Base-by-base conservation (phyloP, 495 filamentous ascomycete species). In the Daldinia bambusicola region DNA sequence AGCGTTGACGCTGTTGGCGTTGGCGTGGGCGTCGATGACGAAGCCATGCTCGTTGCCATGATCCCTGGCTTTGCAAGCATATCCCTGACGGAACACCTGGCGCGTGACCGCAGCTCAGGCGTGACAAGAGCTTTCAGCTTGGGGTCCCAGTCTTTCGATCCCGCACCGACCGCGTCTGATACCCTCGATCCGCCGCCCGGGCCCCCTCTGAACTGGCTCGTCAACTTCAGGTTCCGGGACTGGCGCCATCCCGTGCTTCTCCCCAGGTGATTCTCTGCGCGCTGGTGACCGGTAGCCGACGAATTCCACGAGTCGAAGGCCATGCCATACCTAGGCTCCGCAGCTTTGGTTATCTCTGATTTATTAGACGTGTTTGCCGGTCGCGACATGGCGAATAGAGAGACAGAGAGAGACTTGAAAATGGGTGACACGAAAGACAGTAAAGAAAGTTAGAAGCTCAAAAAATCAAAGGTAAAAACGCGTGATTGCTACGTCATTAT, bases 291-390 rank as follows among this genome's bases (percentile, higher is more conserved):
- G 6, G 92, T 90, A 0, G 90, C 88, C 14, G 87, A 87, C 20
- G 91, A 90, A 79, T 93, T 94, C 91, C 92, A 97, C 36, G 91
- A 82, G 75, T 97, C 93, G 78, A 92, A 94, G 67, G 78, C 71
- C 48, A 80, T 79, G 72, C 84, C 82, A 70, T 80, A 75, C 31
- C 66, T 74, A 10, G 84, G 85, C 43, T 83, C 69, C 9, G 88
- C 83, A 56, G 87, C 86, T 38, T 61, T 72, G 63, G 79, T 41
- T 64, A 75, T 72, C 16, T 77, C 45, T 26, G 26, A 26, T n/a
- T 72, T 65, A 43, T 66, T 73, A 5, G 66, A 69, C 8, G 72
- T 70, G 12, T 77, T 77, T 64, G 53, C 41, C 30, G 77, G 67
- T 14, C 59, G 59, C 37, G 74, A 51, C 73, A 77, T 78, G 52